Evolutionary conservation across 2,329 filamentous ascomycete genomes (phyloP), one percentile per base, ranked within the genome.

Genomic region (Bipolaris zeicola): DNA sequence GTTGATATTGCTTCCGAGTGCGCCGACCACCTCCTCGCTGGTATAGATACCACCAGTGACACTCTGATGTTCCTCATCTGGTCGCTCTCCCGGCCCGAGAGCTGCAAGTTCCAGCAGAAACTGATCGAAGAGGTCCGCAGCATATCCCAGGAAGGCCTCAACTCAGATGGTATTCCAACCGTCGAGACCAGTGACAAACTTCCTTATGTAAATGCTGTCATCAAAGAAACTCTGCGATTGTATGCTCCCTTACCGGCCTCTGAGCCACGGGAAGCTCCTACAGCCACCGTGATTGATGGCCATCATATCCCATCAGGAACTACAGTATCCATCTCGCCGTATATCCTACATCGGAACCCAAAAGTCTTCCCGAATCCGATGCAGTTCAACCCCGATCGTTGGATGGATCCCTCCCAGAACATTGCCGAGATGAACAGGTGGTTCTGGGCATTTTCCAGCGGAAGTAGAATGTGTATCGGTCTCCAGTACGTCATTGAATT

Each of bases 21-120:
- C 13, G 81, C 82, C 0, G 83, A 85, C 50, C 83, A 85, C 55
- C 75, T 85, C 10, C 72, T 82, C 0, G 82, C 82, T 0, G 82
- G 55, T 6, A 82, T 84, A 10, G 80, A 84, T 54, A 84, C 82
- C 0, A 83, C 81, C 0, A 80, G 79, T 20, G 81, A 85, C 49
- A 81, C 81, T 0, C 57, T 83, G 2, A 82, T 82, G 77, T 62
- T 60, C 22, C 31, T 62, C 2, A 42, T 60, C 10, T 62, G 60
- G 57, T 52, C 36, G n/a, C 31, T 60, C 51, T 84, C 82, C 55
- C 78, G 13, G 10, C 36, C 36, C 36, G 36, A 38, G 36, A 38
- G 33, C 33, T 2, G 13, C 33, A 36, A n/a, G 33, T 36, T n/a
- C 33, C 33, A 36, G 33, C 5, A 36, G 33, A 36, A 36, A 36